Conservation (phyloP, 2,329 filamentous ascomycete species). For the Aspergillus tubingensis region DNA sequence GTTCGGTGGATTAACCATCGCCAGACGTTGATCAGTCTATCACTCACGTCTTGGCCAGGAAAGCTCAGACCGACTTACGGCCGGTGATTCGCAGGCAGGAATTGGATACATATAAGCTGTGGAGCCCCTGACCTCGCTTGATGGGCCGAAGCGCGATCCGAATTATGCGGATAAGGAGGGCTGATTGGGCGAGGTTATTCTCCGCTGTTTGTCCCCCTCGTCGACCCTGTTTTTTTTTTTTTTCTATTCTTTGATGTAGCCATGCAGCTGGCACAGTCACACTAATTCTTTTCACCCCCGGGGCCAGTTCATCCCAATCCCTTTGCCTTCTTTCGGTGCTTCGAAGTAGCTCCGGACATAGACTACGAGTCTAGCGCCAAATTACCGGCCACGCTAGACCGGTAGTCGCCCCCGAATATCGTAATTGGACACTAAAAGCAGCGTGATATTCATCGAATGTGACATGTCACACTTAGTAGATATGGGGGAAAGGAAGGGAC, state of each 20-base stretch:
- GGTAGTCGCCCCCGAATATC: background rate
- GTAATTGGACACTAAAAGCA: background rate
- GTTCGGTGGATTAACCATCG: constrained; percentile 15
- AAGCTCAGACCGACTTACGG: constrained; percentile 10
- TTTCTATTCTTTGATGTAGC: background rate
- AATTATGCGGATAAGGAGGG: background rate
- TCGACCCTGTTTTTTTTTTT: background rate
- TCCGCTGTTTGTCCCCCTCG: background rate
- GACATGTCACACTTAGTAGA: constrained; percentile 12
- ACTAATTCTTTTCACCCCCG: background rate
- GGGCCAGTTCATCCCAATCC: background rate
- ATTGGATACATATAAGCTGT: constrained; percentile 21
- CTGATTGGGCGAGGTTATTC: background rate
- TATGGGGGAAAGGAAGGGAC: background rate
- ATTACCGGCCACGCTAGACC: constrained; percentile 12
- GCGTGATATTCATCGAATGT: constrained; percentile 17
- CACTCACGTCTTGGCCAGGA: constrained; percentile 16
- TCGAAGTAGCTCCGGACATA: constrained; percentile 6
- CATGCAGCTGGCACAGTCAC: background rate
- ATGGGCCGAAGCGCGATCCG: background rate
- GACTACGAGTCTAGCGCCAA: background rate
- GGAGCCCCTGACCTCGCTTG: constrained; percentile 12
- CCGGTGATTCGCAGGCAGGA: constrained; percentile 11
- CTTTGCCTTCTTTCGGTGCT: background rate
- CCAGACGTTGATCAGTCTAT: constrained; percentile 17